Evolutionary conservation across 495 filamentous ascomycete genomes (phyloP).

Genomic region (Aspergillus bridgeri): DNA sequence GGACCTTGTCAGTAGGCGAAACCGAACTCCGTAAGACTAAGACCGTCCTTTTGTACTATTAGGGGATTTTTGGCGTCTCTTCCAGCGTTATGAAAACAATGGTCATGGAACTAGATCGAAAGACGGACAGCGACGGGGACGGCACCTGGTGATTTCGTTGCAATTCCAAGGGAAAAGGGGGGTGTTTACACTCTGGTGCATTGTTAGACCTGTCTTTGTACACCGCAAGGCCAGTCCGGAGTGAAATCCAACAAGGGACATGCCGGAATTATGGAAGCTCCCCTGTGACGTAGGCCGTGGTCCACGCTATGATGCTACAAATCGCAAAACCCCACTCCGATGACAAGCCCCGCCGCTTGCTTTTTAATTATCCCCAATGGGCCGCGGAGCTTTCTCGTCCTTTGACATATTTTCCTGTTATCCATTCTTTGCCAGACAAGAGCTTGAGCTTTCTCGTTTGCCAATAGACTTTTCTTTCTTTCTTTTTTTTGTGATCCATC

Average conservation of each 20-base stretch:
- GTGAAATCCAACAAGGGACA: neutral
- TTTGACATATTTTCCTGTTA: neutral
- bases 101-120: neutral
- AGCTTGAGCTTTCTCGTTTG: neutral
- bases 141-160: no score
- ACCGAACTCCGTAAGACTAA: neutral
- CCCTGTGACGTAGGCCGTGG: conserved; percentile 1
- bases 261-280: neutral
- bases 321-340: conserved; percentile 25
- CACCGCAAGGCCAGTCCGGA: neutral
- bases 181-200: no score
- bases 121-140: neutral
- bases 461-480: neutral
- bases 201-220: neutral
- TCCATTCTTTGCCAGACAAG: neutral
- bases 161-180: neutral
- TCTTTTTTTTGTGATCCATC: neutral
- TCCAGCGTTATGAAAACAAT: no score
- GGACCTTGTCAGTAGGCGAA: neutral
- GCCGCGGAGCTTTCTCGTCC: conserved; percentile 13
- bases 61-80: neutral
- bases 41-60: neutral
- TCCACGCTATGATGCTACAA: conserved; percentile 3
- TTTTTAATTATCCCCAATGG: conserved; percentile 18
- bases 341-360: conserved; percentile 23